Evolutionary conservation across 2,329 filamentous ascomycete species (phyloP), one percentile per base, ranked within the genome.

Genomic region (Aspergillus candidus): DNA sequence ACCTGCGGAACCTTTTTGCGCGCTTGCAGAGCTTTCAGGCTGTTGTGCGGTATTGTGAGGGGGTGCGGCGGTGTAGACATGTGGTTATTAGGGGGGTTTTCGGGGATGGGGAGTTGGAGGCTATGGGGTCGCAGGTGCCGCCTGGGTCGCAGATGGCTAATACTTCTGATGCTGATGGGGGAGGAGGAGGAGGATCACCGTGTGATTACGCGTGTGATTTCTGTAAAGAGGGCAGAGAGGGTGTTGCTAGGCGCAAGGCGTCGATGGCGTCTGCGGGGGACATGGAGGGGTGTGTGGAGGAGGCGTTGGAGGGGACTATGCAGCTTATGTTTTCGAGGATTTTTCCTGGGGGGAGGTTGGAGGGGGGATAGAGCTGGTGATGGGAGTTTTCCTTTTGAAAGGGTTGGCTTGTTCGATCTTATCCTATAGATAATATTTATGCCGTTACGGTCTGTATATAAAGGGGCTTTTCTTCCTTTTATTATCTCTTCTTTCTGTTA

Each of bases 41-140:
- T 22, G 72, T 97, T 12, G 78, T 90, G 2, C 70, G 78, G 8
- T 96, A 94, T 60, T 95, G 90, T 62, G 91, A 97, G 66, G 79
- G 79, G 44, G 85, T 81, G 1, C 73, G 71, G 10, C 70, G 71
- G 10, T 97, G 91, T 60, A 77, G 89, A 38, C 91, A 97, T 59
- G 75, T 78, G 38, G 65, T 83, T 17, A 88, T 94, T 43, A 83
- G 80, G 52, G 75, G 76, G 39, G 91, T 93, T 60, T 94, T 93
- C 68, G 86, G 84, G 2, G 86, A 91, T 61, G 54, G 59, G 2
- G 62, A 66, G 38, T 47, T 67, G 6, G 62, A 65, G 36, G 55
- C 50, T 33, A 60, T 63, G 57, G 59, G 58, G 7, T 61, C 57
- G 6, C 56, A 58, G 30, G 56, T 51, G 11, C 51, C 50, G 2